A percentile compares a stretch with the other conserved stretches of the same genome.
Evolutionary conservation across 2,329 filamentous ascomycete species (phyloP).

Genomic region (Xylaria arbuscula): DNA sequence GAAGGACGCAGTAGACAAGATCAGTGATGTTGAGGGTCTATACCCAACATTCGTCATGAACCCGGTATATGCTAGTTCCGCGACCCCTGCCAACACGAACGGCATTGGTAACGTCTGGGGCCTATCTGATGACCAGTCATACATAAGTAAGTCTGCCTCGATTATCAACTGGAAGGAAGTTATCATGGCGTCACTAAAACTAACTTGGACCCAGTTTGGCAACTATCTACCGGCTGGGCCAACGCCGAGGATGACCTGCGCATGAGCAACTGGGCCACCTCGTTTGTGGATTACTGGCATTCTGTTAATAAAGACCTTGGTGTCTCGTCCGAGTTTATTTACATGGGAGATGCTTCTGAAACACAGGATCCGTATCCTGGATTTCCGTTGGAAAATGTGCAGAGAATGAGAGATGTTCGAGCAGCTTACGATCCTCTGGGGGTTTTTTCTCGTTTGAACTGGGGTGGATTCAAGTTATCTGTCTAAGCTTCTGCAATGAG

Average conservation of each 20-base stretch:
- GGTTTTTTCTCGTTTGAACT: constrained; percentile 50
- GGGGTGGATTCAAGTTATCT: constrained; percentile 52
- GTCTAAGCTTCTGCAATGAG: too few relatives aligned
- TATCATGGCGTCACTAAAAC: background rate
- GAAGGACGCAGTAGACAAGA: constrained; percentile 50
- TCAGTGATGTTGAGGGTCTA: constrained; percentile 52
- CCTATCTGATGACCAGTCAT: constrained; percentile 47
- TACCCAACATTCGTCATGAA: constrained; percentile 54
- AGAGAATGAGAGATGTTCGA: constrained; percentile 48
- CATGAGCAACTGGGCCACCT: constrained; percentile 50
- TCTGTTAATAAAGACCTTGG: constrained; percentile 46
- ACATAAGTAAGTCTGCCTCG: constrained; percentile 46
- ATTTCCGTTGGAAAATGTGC: constrained; percentile 51
- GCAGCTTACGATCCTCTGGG: constrained; percentile 50
- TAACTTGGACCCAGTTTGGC: constrained; percentile 49
- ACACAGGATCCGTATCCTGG: constrained; percentile 52
- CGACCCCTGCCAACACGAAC: constrained; percentile 50
- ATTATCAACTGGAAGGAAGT: too few relatives aligned
- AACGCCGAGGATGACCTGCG: constrained; percentile 52
- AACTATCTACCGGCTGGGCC: constrained; percentile 54
- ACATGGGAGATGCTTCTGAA: constrained; percentile 54
- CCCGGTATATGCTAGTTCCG: constrained; percentile 43
- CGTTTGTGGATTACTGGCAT: constrained; percentile 49
- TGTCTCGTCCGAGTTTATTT: constrained; percentile 50
- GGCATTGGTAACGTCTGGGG: constrained; percentile 55